Evolutionary conservation across 75 land plant species (phyloP).

Genomic region (Adiantum capillusveneris): DNA sequence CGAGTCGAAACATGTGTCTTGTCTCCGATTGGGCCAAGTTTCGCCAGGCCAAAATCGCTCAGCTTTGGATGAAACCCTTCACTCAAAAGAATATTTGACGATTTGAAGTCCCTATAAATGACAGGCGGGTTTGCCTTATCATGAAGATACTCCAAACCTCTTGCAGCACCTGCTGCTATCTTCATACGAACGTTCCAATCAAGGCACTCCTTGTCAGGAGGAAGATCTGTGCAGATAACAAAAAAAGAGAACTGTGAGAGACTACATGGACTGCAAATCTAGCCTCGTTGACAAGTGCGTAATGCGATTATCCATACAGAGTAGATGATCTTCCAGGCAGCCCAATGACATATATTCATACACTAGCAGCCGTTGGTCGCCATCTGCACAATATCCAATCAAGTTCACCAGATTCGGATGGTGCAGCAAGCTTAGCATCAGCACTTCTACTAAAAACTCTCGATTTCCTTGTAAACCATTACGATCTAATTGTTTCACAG

Average conservation of each 20-base stretch:
- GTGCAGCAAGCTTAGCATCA: constrained; percentile 52
- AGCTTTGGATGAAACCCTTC: constrained; percentile 65
- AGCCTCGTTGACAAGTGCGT: too few relatives aligned
- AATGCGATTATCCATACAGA: too few relatives aligned
- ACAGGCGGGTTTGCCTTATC: constrained; percentile 67
- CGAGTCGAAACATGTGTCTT: constrained; percentile 66
- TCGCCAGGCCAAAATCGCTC: constrained; percentile 74
- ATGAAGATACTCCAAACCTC: constrained; percentile 64
- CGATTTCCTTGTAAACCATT: constrained; percentile 58
- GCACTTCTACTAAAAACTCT: constrained; percentile 52
- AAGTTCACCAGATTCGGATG: constrained; percentile 50
- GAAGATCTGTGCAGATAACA: constrained; percentile 36
- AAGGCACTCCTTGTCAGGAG: constrained; percentile 36
- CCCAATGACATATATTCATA: constrained; percentile 58
- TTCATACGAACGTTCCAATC: constrained; percentile 72
- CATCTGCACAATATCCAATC: constrained; percentile 61
- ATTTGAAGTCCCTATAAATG: constrained; percentile 71
- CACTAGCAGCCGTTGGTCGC: constrained; percentile 49
- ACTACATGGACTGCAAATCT: too few relatives aligned
- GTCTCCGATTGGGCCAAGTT: constrained; percentile 70
- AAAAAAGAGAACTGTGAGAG: too few relatives aligned
- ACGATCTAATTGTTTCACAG: constrained; percentile 53
- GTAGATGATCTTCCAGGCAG: constrained; percentile 55
- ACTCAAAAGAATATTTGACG: constrained; percentile 61
- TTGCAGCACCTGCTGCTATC: constrained; percentile 68